Evolutionary conservation across 164 flowering plant species (phyloP).

Genomic region (Platanus orientalis): DNA sequence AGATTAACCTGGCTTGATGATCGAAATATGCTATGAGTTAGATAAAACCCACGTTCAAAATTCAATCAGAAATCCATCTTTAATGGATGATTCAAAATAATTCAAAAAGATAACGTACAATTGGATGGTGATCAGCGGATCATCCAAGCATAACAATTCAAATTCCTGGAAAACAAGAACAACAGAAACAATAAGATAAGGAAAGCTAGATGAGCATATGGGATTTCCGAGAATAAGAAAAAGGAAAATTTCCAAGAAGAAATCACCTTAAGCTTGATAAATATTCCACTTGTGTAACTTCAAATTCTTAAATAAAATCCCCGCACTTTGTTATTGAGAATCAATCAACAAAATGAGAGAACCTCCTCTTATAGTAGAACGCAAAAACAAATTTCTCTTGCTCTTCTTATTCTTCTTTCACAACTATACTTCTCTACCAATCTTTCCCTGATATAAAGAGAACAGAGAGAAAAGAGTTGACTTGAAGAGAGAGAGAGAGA

Average conservation of each 20-base stretch:
- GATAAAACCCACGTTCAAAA: not conserved
- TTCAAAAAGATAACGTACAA: not conserved
- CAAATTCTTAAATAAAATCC: too few relatives aligned
- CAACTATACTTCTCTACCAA: not conserved
- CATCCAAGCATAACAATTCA: not conserved
- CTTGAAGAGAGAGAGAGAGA: not conserved
- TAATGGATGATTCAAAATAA: not conserved
- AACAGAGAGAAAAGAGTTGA: not conserved
- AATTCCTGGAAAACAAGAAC: not conserved
- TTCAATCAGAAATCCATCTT: not conserved
- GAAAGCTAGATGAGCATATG: too few relatives aligned
- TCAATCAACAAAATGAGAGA: not conserved
- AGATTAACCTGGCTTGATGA: not conserved
- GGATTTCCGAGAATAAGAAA: not conserved
- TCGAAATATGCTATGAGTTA: not conserved
- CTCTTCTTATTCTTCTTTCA: not conserved
- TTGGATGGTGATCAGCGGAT: not conserved
- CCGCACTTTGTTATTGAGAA: not conserved
- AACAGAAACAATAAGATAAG: not conserved
- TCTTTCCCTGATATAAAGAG: not conserved
- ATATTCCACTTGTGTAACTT: too few relatives aligned
- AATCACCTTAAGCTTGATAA: not conserved
- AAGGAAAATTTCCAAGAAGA: too few relatives aligned
- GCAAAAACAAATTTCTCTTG: not conserved
- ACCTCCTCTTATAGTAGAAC: not conserved